Percentiles rank a stretch among this genome's conserved stretches.
Evolutionary conservation across 805 yeast genomes (phyloP).

Genomic region (Spathaspora boniae): DNA sequence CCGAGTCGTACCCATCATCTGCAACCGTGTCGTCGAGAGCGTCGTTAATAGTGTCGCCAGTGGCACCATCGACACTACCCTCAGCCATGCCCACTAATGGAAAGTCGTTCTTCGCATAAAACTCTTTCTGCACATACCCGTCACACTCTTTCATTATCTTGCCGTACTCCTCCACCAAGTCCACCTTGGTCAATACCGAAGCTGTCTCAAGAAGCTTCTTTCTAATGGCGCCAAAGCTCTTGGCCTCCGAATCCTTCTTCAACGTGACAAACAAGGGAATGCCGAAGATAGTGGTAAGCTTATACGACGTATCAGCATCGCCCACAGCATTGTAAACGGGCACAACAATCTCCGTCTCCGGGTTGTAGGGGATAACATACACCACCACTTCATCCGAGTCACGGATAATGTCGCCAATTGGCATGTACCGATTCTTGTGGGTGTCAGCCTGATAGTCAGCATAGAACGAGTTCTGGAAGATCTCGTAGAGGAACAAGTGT

Average conservation of each 20-base stretch:
- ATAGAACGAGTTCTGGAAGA: conserved; percentile 67
- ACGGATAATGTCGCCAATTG: conserved; percentile 64
- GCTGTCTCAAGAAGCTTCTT: conserved; percentile 47
- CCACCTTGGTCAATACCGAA: conserved; percentile 21
- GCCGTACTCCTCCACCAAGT: conserved; percentile 20
- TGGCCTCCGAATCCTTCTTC: conserved; percentile 41
- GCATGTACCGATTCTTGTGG: conserved; percentile 51
- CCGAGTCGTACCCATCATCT: conserved; percentile 42
- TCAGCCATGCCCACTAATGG: conserved; percentile 23
- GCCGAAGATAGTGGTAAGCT: conserved; percentile 55
- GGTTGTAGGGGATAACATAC: conserved; percentile 51
- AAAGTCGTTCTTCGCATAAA: conserved; percentile 28
- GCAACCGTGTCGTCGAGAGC: conserved; percentile 11
- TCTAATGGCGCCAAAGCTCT: conserved; percentile 58
- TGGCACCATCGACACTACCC: conserved; percentile 10
- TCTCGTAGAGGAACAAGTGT: conserved; percentile 31
- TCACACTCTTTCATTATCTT: conserved; percentile 13
- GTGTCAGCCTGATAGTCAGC: conserved; percentile 62
- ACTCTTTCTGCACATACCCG: conserved; percentile 13
- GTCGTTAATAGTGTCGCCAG: conserved; percentile 3
- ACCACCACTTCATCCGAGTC: conserved; percentile 62
- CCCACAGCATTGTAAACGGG: conserved; percentile 54
- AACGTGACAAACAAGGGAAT: conserved; percentile 72
- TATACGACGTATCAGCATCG: conserved; percentile 32
- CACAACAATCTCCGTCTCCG: conserved; percentile 39